Evolutionary conservation across 345 rosid genomes (phyloP).

Genomic region (Kernera saxatilis): DNA sequence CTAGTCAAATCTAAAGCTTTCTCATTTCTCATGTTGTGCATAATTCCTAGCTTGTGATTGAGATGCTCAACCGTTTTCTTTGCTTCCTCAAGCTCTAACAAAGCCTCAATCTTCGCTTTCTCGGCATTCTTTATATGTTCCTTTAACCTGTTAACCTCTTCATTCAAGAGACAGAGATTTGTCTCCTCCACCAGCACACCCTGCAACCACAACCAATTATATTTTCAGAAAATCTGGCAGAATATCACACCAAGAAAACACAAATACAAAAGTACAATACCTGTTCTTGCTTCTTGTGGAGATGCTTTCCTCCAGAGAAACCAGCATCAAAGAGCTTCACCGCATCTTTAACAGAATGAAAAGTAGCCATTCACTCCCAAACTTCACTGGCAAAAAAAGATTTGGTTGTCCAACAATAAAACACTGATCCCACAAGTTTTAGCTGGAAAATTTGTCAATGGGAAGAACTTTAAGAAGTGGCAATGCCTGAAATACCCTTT

Average conservation of each 20-base stretch:
- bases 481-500: background rate
- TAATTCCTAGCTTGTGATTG: slow-evolving; percentile 41
- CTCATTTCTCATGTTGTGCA: slow-evolving; percentile 52
- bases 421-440: slow-evolving; percentile 7
- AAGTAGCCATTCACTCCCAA: slow-evolving; percentile 49
- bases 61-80: slow-evolving; percentile 59
- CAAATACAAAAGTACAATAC: background rate
- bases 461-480: background rate
- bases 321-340: slow-evolving; percentile 78
- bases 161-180: slow-evolving; percentile 56
- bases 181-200: slow-evolving; percentile 63
- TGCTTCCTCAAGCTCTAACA: slow-evolving; percentile 68
- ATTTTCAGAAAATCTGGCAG: background rate
- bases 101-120: slow-evolving; percentile 60
- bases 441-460: background rate
- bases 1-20: slow-evolving; percentile 41
- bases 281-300: slow-evolving; percentile 47
- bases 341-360: slow-evolving; percentile 93
- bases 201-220: slow-evolving; percentile 37
- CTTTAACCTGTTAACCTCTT: slow-evolving; percentile 64
- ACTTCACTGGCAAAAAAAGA: background rate
- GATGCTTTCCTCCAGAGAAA: slow-evolving; percentile 57
- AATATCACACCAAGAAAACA: background rate
- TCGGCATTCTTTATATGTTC: slow-evolving; percentile 63
- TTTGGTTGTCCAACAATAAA: background rate